Evolutionary conservation across 495 filamentous ascomycete genomes (phyloP), one percentile per base, ranked within the genome.

Genomic region (Glonium stellatum): DNA sequence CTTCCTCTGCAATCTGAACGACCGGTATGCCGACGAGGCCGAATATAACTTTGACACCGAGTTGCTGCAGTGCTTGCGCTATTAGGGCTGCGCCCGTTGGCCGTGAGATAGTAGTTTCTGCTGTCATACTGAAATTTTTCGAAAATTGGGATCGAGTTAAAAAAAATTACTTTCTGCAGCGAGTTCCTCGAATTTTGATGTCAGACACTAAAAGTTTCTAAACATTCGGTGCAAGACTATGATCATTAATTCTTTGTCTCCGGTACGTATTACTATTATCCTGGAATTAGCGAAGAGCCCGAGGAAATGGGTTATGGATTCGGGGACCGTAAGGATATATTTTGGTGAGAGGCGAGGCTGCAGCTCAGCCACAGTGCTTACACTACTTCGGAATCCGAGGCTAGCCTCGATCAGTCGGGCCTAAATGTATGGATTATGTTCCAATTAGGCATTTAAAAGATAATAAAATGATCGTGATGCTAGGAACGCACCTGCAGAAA

Each of bases 21-120:
- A 85, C 80, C 12, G 84, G 84, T 47, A 86, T 82, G 37, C 84
- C 84, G 4, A 85, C 83, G 46, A 85, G 76, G 56, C 84, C 84
- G 69, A 86, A 86, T 65, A 86, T 76, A 41, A 84, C 79, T 10
- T 71, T 76, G 23, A 86, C 76, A 19, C 79, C 77, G 12, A 86
- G 75, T 39, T 81, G 74, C 36, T 76, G 77, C 34, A 85, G 73
- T 31, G 79, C 75, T 51, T 72, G 71, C 18, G 83, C 84, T 58
- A 86, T 82, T 2, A 84, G 68, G 46, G 80, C 75, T 18, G 84
- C 82, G 35, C 83, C 84, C 6, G 78, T 66, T 15, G 58, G 62
- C 12, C 39, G 52, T 5, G 34, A 22, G 18, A 36, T 55, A 22
- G 12, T 55, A n/a, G 21, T 3, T 49, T 55, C 52, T 55, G 58